phyloP scores from a whole-genome alignment of 2,329 filamentous ascomycete genomes.

The Diplodia mutila region DNA sequence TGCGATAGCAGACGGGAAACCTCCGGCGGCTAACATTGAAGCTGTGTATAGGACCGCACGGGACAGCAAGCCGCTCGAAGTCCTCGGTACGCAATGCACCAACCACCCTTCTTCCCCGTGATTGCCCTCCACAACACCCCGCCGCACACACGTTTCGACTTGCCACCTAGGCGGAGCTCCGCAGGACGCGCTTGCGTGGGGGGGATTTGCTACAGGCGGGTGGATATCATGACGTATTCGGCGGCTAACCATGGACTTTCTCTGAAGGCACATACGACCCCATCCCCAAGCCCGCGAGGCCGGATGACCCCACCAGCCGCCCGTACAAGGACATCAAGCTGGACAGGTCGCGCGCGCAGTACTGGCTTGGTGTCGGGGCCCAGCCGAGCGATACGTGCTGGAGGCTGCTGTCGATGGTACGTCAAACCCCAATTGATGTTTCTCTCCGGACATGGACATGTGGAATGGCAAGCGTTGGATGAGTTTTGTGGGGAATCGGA shows the following conservation, averaged over 20 bases:
- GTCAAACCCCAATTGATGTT: constrained; percentile 28
- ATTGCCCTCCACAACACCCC: constrained; percentile 48
- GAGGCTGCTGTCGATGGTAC: constrained; percentile 81
- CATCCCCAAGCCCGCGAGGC: constrained; percentile 57
- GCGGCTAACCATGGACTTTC: constrained; percentile 37
- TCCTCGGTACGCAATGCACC: constrained; percentile 71
- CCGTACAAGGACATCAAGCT: constrained; percentile 91
- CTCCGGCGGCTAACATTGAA: constrained; percentile 7
- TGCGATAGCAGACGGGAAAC: not conserved
- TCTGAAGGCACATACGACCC: constrained; percentile 62
- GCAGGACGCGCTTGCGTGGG: not conserved
- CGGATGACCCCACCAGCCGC: constrained; percentile 56
- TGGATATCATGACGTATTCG: not conserved
- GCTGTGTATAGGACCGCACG: constrained; percentile 71
- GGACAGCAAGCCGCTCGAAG: constrained; percentile 88
- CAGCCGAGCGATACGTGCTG: constrained; percentile 91
- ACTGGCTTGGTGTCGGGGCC: constrained; percentile 96
- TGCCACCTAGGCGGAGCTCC: not conserved
- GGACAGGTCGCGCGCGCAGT: constrained; percentile 78
- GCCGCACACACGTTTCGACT: constrained; percentile 38
- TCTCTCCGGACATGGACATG: not conserved
- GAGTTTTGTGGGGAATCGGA: not conserved
- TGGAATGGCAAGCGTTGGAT: not conserved
- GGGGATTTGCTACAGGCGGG: not conserved
- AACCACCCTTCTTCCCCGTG: constrained; percentile 49